phyloP scores from a whole-genome alignment of 129 eudicot genomes.

The Scalesia atractyloides region DNA sequence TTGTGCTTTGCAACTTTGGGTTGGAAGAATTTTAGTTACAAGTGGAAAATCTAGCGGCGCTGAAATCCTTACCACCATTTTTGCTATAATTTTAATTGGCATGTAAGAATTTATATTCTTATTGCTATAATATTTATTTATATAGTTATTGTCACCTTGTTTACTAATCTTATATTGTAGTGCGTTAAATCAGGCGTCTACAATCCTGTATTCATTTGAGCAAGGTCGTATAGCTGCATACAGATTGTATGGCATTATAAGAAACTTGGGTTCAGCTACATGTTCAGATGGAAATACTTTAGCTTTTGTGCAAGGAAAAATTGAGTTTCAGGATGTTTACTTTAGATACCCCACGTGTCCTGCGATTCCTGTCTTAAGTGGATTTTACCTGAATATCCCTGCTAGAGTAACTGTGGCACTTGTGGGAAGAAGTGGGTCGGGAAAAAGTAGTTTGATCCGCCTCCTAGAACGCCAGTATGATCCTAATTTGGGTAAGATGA shows the following conservation, averaged over 20 bases:
- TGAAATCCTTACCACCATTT: constrained; percentile 56
- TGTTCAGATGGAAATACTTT: constrained; percentile 49
- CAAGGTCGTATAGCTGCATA: constrained; percentile 73
- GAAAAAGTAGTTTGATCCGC: constrained; percentile 60
- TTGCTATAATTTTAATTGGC: constrained; percentile 56
- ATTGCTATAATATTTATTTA: constrained; percentile 46
- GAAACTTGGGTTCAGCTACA: constrained; percentile 42
- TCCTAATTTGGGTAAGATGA: constrained; percentile 54
- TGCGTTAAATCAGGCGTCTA: constrained; percentile 58
- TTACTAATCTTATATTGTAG: constrained; percentile 36
- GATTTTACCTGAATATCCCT: constrained; percentile 58
- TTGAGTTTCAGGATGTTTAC: constrained; percentile 59
- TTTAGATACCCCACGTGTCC: constrained; percentile 59
- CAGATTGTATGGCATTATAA: constrained; percentile 59
- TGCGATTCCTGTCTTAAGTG: constrained; percentile 49
- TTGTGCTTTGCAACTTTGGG: constrained; percentile 72
- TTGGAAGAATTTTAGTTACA: constrained; percentile 54
- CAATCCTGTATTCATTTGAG: constrained; percentile 54
- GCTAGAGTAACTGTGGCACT: constrained; percentile 55
- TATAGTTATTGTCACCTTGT: constrained; percentile 3
- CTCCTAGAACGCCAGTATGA: constrained; percentile 67
- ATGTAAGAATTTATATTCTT: constrained; percentile 39
- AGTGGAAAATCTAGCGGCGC: constrained; percentile 53
- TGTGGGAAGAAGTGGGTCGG: constrained; percentile 67
- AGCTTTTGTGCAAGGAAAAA: constrained; percentile 51